Base-by-base conservation (phyloP, 202 grass and related monocot genomes). In the Digitaria exilis region DNA sequence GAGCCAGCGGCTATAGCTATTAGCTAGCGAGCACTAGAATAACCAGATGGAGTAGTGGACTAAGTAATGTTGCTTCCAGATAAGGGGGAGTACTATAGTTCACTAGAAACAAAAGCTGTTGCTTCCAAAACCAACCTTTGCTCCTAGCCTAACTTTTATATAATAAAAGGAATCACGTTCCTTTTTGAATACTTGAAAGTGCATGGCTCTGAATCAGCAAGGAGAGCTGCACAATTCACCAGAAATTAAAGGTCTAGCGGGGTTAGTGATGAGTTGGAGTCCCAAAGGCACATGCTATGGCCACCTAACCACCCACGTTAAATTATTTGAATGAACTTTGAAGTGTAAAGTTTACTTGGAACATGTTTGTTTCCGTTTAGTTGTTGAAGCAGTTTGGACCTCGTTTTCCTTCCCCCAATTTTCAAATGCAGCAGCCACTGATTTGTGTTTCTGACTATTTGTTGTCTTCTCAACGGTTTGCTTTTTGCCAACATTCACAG, bases 21-120 rank as follows among this genome's bases (percentile, higher is more conserved):
- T n/a, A n/a, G n/a, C 77, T 75, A 81, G 50, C 39, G 14, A 80
- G 77, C 59, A 58, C 61, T 81, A 81, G 30, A 42, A 76, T 49
- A 49, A 31, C 37, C 54, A 70, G 30, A 49, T 65, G 56, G 37
- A 58, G 17, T 34, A 41, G 28, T 78, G 39, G 63, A 26, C 52
- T 45, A 57, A 15, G 32, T 41, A 34, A 11, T 81, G 55, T 57
- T 76, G 77, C 46, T 76, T 56, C 77, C 41, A 59, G 26, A 34
- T 73, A 84, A 62, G 37, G 58, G 52, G 6, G 34, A 52, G 15
- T 14, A 46, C 26, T 73, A 19, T 21, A 58, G 28, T 71, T 25
- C 29, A 82, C 65, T 65, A 77, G 12, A 90, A 87, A 79, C 75
- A 80, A 84, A 62, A 50, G 74, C 21, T 57, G 42, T 66, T 83